Evolutionary conservation across 495 filamentous ascomycete species (phyloP), one percentile per base, ranked within the genome.

Genomic region (Penicillium alfredii): DNA sequence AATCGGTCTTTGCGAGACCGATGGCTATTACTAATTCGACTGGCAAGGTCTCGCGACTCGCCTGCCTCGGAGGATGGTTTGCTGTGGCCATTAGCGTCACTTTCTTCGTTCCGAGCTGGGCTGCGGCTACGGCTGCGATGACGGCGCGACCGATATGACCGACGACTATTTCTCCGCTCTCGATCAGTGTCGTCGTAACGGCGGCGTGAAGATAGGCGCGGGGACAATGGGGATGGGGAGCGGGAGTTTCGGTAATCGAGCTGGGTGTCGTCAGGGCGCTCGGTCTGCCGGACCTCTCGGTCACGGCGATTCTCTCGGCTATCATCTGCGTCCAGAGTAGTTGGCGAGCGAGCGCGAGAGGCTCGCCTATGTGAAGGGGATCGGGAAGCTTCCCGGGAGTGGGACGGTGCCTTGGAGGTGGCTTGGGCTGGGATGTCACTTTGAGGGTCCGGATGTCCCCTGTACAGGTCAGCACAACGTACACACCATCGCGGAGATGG

Each of bases 311-410:
- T 55, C 19, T 78, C 70, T 19, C 49, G 45, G 10, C 68, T 73
- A 17, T 75, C 71, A 16, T 69, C 69, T 10, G 63, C 66, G 18
- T 63, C 63, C 8, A 69, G 62, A 0, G 53, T 47, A 16, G 69
- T 77, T 6, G 62, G 50, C 3, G 79, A 81, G 8, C 71, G 76
- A 44, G 78, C 69, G n/a, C 75, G 76, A 55, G 77, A 70, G 26
- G 60, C 62, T 42, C 64, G 71, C 24, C 60, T 61, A 15, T 76
- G 67, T 9, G 75, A 72, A 45, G 72, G 73, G 21, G 78, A 55
- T 34, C 45, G 58, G 28, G 64, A 53, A 10, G 64, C 64, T 40
- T 51, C 58, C n/a, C 63, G 47, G 47, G 28, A 36, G 55, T 55
- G 53, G 19, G 69, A 63, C 7, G 45, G 43, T 6, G 62, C 64